Evolutionary conservation across 257 asterid species (phyloP), one percentile per base, ranked within the genome.

Genomic region (Lantana camara): DNA sequence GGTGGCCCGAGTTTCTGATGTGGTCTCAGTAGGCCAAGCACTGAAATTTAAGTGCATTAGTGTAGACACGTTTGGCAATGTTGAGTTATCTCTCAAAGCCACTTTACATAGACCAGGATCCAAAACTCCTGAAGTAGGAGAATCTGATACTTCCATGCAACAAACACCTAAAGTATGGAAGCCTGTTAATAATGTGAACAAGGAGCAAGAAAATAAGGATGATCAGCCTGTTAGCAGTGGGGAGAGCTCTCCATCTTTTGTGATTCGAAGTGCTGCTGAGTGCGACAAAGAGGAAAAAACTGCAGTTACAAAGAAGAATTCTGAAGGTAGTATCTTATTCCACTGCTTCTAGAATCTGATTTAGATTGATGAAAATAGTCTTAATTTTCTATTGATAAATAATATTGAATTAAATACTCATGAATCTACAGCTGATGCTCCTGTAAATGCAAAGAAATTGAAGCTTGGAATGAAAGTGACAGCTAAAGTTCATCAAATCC

Each of bases 81-180:
- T 86, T 64, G 88, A 78, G 69, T 80, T 94, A 83, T 94, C 97
- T 44, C 85, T 94, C 58, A 94, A 94, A 81, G 95, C 97, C 69
- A 85, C 82, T 68, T 58, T 61, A 51, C 85, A 89, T 7, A 64
- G 59, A 67, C 67, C 69, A 51, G 69, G 45, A 61, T 73, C 88
- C 50, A 75, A 74, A 67, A 34, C 72, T 50, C 37, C 67, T 46
- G 62, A 65, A n/a, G 69, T 48, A 4, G 73, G 42, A 50, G 82
- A 67, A 56, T 60, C 77, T 45, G 67, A 64, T 63, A 56, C 51
- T 58, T 49, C 74, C 30, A 13, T 62, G 60, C 72, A 58, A 60
- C 71, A 71, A 56, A 73, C 74, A 40, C 77, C 83, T 41, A 62
- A 73, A 70, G 79, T 60, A 19, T 66, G 57, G 76, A 79, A 75